These are phyloP conservation scores for Fusarium coicis DNA, from an alignment of 2,329 filamentous ascomycete genomes.

Conservation along the genomic window DNA sequence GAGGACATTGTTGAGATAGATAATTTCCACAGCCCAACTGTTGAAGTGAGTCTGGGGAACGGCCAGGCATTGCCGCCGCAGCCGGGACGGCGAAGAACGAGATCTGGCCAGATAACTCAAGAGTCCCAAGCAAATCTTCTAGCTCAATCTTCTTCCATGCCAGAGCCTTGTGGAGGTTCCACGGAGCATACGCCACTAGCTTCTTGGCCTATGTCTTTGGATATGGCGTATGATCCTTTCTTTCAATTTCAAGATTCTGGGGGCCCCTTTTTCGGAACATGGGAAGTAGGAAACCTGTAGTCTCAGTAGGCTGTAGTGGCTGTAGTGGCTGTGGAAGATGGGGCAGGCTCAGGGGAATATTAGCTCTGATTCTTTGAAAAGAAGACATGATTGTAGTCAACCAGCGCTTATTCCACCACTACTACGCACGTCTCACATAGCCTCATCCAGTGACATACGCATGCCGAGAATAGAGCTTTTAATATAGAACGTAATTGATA, in stretches of 20 bases:
- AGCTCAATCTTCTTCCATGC: not conserved
- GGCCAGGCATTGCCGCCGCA: not conserved
- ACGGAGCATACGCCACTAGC: not conserved
- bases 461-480: no score
- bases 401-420: not conserved
- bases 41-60: not conserved
- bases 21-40: not conserved
- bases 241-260: not conserved
- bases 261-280: not conserved
- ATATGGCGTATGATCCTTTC: slow-evolving; percentile 1
- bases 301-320: rapidly evolving
- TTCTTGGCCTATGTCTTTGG: not conserved
- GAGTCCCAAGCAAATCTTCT: not conserved
- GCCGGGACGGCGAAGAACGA: not conserved
- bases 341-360: not conserved
- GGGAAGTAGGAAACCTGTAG: not conserved
- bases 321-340: no score
- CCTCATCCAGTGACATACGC: no score
- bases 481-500: not conserved
- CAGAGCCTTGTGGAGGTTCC: not conserved
- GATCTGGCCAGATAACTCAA: not conserved
- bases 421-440: no score
- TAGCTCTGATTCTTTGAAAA: rapidly evolving
- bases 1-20: not conserved
- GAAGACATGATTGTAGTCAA: no score